Base-by-base conservation (phyloP, 192 early-diverging fungal genomes). In the Backusella tarrabulga region DNA sequence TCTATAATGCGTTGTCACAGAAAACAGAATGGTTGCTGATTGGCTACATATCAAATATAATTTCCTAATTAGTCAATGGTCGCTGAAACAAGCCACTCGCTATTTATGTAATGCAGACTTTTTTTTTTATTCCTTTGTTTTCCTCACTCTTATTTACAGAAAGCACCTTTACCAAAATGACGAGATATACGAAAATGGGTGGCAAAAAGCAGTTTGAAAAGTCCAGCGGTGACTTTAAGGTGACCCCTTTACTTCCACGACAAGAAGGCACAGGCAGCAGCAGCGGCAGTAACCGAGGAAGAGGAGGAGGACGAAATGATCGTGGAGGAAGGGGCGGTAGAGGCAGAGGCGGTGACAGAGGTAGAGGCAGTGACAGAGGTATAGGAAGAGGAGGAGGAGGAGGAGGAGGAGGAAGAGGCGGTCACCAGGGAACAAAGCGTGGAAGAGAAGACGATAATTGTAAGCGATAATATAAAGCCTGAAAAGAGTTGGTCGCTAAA, bases 111-210 rank as follows among this genome's bases (percentile, higher is more conserved):
- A 38, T 38, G 36, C 36, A 44, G 11, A 44, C 14, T 12, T 44
- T 44, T 44, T 44, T 44, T 17, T 44, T 44, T 17, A 15, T 17
- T 44, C 15, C 34, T 71, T 71, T 71, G 44, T 29, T 26, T 44
- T 44, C 44, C 2, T 29, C 46, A 40, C 9, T 40, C 38, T 40
- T 40, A 40, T 40, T 40, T 40, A 11, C 3, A 40, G 11, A 11
- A 40, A 40, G 11, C 1, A 40, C 38, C 38, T 40, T 40, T 32
- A 17, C n/a, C 7, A 29, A 23, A 36, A 87, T 87, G 86, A 87
- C 86, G 26, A 76, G 86, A 67, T 87, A 87, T 72, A 84, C 86
- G 0, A 87, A 87, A 50, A 40, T 87, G 21, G 86, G 82, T 35
- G 73, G 83, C 34, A 85, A 84, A 67, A 76, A 83, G 41, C 68